phyloP scores from a whole-genome alignment of 352 stramenopile species.

The Pythium periplocum region DNA sequence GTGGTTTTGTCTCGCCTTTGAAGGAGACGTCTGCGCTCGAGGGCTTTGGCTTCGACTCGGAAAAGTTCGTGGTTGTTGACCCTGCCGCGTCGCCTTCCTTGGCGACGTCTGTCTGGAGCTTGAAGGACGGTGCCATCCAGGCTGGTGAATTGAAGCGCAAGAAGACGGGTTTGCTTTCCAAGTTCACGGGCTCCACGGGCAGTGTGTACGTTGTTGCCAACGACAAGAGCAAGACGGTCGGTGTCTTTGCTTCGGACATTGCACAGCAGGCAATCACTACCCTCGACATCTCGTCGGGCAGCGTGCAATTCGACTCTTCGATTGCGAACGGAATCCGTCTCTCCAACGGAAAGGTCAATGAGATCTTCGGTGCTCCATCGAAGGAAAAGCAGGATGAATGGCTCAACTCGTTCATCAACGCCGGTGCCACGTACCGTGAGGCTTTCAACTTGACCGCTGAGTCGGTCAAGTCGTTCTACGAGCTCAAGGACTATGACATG shows the following conservation, averaged over 20 bases:
- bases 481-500: constrained; percentile 59
- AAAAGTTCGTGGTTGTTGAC: constrained; percentile 13
- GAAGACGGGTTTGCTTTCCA: constrained; percentile 41
- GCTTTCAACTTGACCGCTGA: constrained; percentile 25
- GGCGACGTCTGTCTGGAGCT: constrained; percentile 14
- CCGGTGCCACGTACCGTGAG: constrained; percentile 42
- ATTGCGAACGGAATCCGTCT: too few relatives aligned
- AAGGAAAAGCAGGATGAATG: constrained; percentile 26
- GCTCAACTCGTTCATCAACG: constrained; percentile 37
- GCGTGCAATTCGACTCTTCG: too few relatives aligned
- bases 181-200: constrained; percentile 19
- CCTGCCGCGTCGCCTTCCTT: constrained; percentile 4
- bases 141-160: constrained; percentile 44
- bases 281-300: too few relatives aligned
- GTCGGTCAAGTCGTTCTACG: constrained; percentile 62
- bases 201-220: constrained; percentile 47
- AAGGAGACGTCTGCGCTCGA: too few relatives aligned
- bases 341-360: too few relatives aligned
- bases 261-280: too few relatives aligned
- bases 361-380: too few relatives aligned
- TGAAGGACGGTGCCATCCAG: constrained; percentile 12
- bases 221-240: constrained; percentile 32
- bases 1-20: too few relatives aligned
- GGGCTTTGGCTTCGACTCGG: constrained; percentile 7
- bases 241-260: constrained; percentile 19